Evolutionary conservation across 1,139 yeast species (phyloP).

Genomic region (Arxiozyma slooffiae): DNA sequence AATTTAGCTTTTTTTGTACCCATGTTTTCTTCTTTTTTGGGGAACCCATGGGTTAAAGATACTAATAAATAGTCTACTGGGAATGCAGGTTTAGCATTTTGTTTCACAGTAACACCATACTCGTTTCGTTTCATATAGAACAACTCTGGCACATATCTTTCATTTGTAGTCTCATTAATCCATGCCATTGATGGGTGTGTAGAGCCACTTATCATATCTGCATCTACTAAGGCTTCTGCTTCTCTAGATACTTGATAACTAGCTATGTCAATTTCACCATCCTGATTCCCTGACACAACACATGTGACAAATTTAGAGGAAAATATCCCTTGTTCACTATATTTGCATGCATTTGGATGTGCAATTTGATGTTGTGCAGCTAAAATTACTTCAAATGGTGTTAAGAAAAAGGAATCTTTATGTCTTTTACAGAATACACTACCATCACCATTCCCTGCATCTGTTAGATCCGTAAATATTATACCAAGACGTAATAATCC

Average conservation of each 20-base stretch:
- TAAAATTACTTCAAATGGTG: conserved; percentile 77
- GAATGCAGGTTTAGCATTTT: conserved; percentile 88
- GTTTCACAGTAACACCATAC: conserved; percentile 76
- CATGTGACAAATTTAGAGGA: conserved; percentile 92
- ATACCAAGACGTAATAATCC: conserved; percentile 72
- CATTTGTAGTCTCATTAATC: conserved; percentile 59
- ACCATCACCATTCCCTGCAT: conserved; percentile 79
- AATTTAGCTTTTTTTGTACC: conserved; percentile 27
- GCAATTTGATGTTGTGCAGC: conserved; percentile 69
- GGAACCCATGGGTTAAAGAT: conserved; percentile 91
- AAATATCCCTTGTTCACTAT: conserved; percentile 55
- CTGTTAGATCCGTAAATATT: conserved; percentile 82
- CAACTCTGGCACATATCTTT: conserved; percentile 88
- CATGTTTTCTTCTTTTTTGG: conserved; percentile 33
- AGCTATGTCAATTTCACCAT: conserved; percentile 83
- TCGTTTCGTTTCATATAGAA: conserved; percentile 79
- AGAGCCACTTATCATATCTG: conserved; percentile 78
- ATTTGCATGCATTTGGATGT: conserved; percentile 57
- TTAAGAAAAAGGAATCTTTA: conserved; percentile 77
- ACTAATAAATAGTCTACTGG: conserved; percentile 90
- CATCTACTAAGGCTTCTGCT: conserved; percentile 81
- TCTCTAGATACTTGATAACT: conserved; percentile 82
- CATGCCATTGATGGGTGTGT: conserved; percentile 86
- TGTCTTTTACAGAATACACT: conserved; percentile 88
- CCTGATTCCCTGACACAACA: conserved; percentile 74